These are phyloP conservation scores for Pythium rhizo-oryzae DNA, from an alignment of 352 stramenopile genomes.

Conservation along the genomic window DNA sequence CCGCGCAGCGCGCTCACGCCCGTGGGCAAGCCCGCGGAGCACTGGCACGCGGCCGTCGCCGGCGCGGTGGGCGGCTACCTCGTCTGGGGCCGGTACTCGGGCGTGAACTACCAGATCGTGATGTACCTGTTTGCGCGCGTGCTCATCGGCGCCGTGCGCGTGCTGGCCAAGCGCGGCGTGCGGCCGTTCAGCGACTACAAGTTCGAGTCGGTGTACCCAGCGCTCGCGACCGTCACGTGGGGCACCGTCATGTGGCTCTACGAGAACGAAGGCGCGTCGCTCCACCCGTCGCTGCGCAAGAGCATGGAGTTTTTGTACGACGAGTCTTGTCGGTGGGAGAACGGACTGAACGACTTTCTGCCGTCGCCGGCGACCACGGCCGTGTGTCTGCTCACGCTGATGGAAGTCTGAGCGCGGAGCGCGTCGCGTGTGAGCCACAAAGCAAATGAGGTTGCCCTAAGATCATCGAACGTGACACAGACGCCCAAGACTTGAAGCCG, in stretches of 20 bases:
- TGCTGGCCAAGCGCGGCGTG: conserved; percentile 62
- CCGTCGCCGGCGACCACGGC: conserved; percentile 73
- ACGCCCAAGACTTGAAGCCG: conserved; percentile 8
- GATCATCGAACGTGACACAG: conserved; percentile 12
- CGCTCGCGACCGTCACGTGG: conserved; percentile 79
- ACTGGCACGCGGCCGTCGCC: conserved; percentile 81
- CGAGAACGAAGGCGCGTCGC: conserved; percentile 75
- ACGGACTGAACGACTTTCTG: conserved; percentile 74
- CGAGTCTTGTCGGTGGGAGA: conserved; percentile 77
- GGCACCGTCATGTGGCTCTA: conserved; percentile 87
- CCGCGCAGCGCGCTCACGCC: conserved; percentile 32
- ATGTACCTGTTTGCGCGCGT: conserved; percentile 87
- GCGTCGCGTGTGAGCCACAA: too few species aligned
- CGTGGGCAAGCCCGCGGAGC: conserved; percentile 69
- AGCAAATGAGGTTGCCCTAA: neutral
- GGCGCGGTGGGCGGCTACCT: conserved; percentile 80
- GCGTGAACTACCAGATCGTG: conserved; percentile 91
- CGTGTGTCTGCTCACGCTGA: conserved; percentile 61
- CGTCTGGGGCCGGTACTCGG: conserved; percentile 84
- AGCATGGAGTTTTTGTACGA: conserved; percentile 92
- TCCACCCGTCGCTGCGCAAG: conserved; percentile 82
- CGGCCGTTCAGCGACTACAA: conserved; percentile 61
- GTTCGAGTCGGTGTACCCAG: conserved; percentile 81
- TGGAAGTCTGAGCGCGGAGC: conserved; percentile 52
- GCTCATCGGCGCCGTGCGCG: conserved; percentile 68